phyloP scores from a whole-genome alignment of 768 basidiomycete species.

The Termitomyces sp. region DNA sequence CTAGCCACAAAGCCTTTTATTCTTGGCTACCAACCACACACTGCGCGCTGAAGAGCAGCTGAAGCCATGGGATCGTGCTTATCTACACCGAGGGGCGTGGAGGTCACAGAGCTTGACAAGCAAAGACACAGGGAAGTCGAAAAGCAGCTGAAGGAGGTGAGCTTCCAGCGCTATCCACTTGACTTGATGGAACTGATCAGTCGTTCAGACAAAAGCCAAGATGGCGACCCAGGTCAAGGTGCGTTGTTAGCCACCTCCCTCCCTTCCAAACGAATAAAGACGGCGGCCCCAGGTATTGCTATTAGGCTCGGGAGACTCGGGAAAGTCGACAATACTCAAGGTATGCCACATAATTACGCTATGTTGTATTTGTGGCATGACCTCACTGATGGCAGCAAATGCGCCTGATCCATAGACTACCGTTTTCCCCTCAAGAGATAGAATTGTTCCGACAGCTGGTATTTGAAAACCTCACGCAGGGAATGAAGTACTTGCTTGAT shows the following conservation, averaged over 20 bases:
- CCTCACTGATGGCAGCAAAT: conserved; percentile 67
- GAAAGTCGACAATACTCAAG: conserved; percentile 90
- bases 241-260: conserved; percentile 3
- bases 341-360: conserved; percentile 27
- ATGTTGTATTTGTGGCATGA: not conserved
- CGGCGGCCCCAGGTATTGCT: conserved; percentile 59
- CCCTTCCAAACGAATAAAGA: not conserved
- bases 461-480: conserved; percentile 87
- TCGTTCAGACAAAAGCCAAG: conserved; percentile 62
- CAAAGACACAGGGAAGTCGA: conserved; percentile 63
- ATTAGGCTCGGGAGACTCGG: conserved; percentile 89
- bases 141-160: conserved; percentile 71
- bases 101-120: conserved; percentile 66
- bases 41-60: not conserved
- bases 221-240: conserved; percentile 76
- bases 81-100: conserved; percentile 51
- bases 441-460: conserved; percentile 89
- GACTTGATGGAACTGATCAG: not conserved
- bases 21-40: not conserved
- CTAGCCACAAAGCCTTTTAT: not conserved
- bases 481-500: conserved; percentile 76
- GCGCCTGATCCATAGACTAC: conserved; percentile 87
- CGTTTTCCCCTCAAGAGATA: conserved; percentile 76
- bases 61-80: conserved; percentile 74
- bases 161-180: conserved; percentile 15